Base-by-base conservation (phyloP, 192 early-diverging fungal genomes). In the Coemansia sp. region DNA sequence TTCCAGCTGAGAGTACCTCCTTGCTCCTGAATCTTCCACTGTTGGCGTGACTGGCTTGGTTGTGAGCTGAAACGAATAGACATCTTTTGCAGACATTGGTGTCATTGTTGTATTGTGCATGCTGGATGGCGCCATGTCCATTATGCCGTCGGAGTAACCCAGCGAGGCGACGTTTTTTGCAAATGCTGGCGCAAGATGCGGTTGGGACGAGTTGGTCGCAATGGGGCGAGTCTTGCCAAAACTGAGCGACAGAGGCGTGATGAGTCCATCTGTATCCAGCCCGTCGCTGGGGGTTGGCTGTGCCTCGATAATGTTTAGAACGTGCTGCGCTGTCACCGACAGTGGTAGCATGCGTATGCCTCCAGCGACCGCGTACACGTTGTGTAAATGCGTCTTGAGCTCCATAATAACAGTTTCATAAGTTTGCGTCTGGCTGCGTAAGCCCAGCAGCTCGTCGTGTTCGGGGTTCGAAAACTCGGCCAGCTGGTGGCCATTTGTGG, bases 291-390 rank as follows among this genome's bases (percentile, higher is more conserved):
- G 12, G 3, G 0, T 15, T 10, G 26, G 62, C 14, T 8, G 37
- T 14, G n/a, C 0, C 10, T 20, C 17, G 18, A 38, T 12, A 7
- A 59, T 42, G 2, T 24, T 46, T 0, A 74, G 61, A 1, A 58
- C 37, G 3, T n/a, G 34, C 15, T 51, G 34, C 2, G 74, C 67
- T 11, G 61, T 9, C 3, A 50, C 49, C 0, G 68, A 70, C 4
- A 77, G 60, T 6, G 68, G 65, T 25, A 71, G 61, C 42, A 53
- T 54, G 4, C 53, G 17, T 25, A 76, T 46, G 1, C 74, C 74
- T n/a, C 74, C 74, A 23, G 52, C 74, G 1, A 50, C 61, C 2
- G 61, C 28, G 26, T 60, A 71, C n/a, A 67, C 64, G 15, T 58
- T 63, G 54, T 68, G 46, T 31, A 77, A 40, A 44, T 77, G 66